Percentiles rank a stretch among this genome's conserved stretches.
These are phyloP conservation scores for Penicillium bovifimosum DNA, from an alignment of 495 filamentous ascomycete species.

Conservation along the genomic window DNA sequence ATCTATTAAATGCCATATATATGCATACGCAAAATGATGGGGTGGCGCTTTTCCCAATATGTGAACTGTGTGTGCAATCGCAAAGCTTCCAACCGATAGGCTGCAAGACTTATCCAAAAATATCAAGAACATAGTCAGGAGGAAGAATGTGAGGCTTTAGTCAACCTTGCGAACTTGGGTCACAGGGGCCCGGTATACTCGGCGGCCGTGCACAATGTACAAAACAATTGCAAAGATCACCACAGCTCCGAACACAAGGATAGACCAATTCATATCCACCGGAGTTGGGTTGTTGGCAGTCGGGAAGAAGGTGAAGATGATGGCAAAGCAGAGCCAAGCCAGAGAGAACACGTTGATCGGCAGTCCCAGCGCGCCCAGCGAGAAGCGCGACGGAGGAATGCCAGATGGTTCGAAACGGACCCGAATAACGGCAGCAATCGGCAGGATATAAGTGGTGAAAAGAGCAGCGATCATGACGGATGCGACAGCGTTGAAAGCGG, in stretches of 20 bases:
- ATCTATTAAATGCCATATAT: constrained; percentile 10
- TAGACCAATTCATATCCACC: constrained; percentile 40
- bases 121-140: background rate
- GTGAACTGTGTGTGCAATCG: background rate
- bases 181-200: constrained; percentile 39
- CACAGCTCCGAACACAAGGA: constrained; percentile 38
- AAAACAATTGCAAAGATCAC: constrained; percentile 39
- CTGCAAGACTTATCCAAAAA: background rate
- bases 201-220: constrained; percentile 37
- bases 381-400: constrained; percentile 22
- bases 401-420: constrained; percentile 21
- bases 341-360: constrained; percentile 24
- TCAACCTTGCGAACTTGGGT: constrained; percentile 23
- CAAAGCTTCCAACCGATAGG: background rate
- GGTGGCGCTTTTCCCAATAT: constrained; percentile 3
- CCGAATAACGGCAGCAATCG: constrained; percentile 25
- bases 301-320: constrained; percentile 47
- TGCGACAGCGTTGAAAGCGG: constrained; percentile 42
- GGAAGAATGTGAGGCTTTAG: background rate
- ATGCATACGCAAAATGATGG: constrained; percentile 1
- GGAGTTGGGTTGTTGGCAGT: constrained; percentile 27
- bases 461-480: constrained; percentile 39
- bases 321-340: constrained; percentile 26
- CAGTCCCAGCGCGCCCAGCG: constrained; percentile 20
- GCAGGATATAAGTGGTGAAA: constrained; percentile 40